Base-by-base conservation (phyloP, 1,284 basidiomycete species). In the Cutaneotrichosporon sp. region DNA sequence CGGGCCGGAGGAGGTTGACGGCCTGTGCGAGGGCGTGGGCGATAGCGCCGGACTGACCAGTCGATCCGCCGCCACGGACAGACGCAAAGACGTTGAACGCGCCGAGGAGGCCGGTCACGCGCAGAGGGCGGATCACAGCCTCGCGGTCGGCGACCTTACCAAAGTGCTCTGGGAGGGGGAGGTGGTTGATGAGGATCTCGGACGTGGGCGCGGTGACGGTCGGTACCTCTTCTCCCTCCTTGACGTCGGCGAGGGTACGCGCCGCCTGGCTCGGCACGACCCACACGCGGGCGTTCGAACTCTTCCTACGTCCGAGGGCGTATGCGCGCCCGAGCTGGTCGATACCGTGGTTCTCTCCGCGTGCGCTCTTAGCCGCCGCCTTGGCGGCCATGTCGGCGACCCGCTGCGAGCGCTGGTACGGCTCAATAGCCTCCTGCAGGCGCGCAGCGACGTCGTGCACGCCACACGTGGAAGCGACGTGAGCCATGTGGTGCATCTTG, bases 41-140 rank as follows among this genome's bases (percentile, higher is more conserved):
- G 22, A 97, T 81, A 2, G 96, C 95, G n/a, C 89, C 92, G 10
- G 91, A 89, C 79, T 99, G 96, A 2, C 95, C 93, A 0, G 89
- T 89, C 3, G 86, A 88, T 5, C 96, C 96, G 18, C 96, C 95
- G 9, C 96, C 95, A 51, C 91, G 87, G 31, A 88, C 88, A 52
- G 97, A 84, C 2, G 89, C 87, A 73, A 97, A 98, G 16, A 97
- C 84, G 73, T 98, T 98, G 83, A 89, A 98, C n/a, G 87, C 88
- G 36, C 92, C 93, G 13, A 97, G 79, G n/a, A 90, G 83, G 21
- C 91, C 91, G 0, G 92, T 87, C 42, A 97, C 81, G 70, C 89
- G 90, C 64, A 98, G 83, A 0, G 96, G 93, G 53, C 90, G 87
- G 31, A 92, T 83, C 55, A 95, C 84, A 21, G 86, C 83, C 74